phyloP scores from a whole-genome alignment of 768 basidiomycete species.

The Exidia glandulosa region DNA sequence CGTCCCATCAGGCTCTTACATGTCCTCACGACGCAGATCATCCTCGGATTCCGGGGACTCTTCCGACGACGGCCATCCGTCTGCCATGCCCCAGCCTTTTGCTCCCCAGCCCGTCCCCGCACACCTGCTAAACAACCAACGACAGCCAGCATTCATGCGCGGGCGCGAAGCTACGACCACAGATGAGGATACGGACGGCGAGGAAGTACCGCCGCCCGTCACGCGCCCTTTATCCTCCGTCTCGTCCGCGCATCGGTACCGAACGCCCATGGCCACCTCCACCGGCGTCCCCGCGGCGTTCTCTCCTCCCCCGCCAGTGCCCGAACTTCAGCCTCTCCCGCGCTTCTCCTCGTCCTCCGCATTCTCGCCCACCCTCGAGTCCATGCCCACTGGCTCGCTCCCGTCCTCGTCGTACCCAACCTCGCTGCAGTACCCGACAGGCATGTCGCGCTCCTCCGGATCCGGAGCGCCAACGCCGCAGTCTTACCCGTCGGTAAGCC shows the following conservation, averaged over 20 bases:
- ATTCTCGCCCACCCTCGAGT: not conserved
- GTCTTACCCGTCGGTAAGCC: not conserved
- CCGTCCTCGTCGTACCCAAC: not conserved
- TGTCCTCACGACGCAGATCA: not conserved
- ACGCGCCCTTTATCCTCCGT: conserved; percentile 62
- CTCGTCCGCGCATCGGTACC: conserved; percentile 60
- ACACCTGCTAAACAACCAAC: not conserved
- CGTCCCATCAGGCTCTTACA: not conserved
- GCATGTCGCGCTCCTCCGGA: not conserved
- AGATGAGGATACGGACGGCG: conserved; percentile 5
- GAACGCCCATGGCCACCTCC: conserved; percentile 51
- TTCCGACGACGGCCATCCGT: too few species aligned
- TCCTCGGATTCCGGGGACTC: not conserved
- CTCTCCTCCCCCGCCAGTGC: not conserved
- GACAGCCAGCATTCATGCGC: not conserved
- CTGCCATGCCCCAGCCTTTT: not conserved
- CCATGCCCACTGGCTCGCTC: not conserved
- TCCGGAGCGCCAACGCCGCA: not conserved
- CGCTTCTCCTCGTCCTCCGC: not conserved
- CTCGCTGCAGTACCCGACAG: not conserved
- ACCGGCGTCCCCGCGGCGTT: not conserved
- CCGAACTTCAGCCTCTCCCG: not conserved
- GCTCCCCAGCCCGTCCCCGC: not conserved
- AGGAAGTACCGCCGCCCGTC: not conserved
- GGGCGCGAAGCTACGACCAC: not conserved